Conservation (phyloP, 306 rosid genomes). For the Urtica urens region DNA sequence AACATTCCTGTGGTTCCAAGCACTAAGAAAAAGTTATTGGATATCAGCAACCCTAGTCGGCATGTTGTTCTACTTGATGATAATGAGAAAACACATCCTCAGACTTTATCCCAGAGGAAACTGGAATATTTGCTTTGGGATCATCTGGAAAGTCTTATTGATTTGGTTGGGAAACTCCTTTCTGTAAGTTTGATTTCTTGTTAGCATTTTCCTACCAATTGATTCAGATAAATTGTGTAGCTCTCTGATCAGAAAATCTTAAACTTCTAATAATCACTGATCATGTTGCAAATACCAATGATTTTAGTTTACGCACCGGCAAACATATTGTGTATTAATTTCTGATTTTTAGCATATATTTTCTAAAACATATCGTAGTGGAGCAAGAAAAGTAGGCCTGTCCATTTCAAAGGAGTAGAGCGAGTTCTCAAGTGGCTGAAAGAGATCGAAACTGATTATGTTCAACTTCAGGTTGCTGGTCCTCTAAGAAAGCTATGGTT, state of each 20-base stretch:
- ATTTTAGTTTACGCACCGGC: neutral
- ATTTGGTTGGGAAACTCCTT: constrained; percentile 52
- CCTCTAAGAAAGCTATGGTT: constrained; percentile 29
- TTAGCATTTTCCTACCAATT: neutral
- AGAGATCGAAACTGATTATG: constrained; percentile 45
- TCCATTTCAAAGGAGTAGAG: constrained; percentile 79
- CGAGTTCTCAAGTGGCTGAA: constrained; percentile 81
- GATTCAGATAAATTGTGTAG: neutral
- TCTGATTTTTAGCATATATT: constrained; percentile 10
- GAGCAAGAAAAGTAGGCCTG: constrained; percentile 71
- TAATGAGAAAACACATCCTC: constrained; percentile 35
- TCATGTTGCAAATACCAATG: neutral
- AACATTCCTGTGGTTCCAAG: constrained; percentile 28
- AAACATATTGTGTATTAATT: neutral
- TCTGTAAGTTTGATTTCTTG: constrained; percentile 43
- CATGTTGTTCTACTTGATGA: constrained; percentile 20
- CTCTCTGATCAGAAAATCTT: neutral
- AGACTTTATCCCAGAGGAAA: constrained; percentile 34
- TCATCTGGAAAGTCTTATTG: constrained; percentile 50
- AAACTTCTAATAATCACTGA: neutral
- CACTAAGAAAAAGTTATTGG: constrained; percentile 26
- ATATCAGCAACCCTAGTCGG: constrained; percentile 26
- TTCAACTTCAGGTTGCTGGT: constrained; percentile 55
- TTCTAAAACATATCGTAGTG: constrained; percentile 40
- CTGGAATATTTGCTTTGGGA: constrained; percentile 49